Base-by-base conservation (phyloP, 108 stramenopile genomes). In the Ochromonas danica region DNA sequence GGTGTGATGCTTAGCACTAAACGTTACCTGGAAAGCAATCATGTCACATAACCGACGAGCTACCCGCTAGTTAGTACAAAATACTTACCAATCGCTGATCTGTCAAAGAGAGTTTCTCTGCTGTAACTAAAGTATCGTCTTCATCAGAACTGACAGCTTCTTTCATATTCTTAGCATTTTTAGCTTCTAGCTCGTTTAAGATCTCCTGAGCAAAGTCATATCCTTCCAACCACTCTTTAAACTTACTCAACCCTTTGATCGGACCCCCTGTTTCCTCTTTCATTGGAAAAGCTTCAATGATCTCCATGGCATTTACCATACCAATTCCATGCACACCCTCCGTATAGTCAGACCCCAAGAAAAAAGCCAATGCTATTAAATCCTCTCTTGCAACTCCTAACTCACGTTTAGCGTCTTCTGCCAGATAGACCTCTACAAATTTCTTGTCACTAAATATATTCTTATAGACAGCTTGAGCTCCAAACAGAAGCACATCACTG, bases 281-380 rank as follows among this genome's bases (percentile, higher is more conserved):
- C 1, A 87, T 80, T 0, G 87, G 80, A 81, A 96, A 96, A 0
- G 90, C 92, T 43, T 91, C 83, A 0, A 95, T 45, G 39, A 99
- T 89, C 87, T 99, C 99, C 93, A 96, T 96, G 14, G 94, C 96
- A 75, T 98, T 99, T 27, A 99, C 99, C 65, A 97, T 94, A 0
- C 99, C 99, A 0, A 99, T 95, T 2, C 94, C 93, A 60, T 91
- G 90, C 28, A 99, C 92, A n/a, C 97, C 99, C 61, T 94, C 91
- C 17, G 95, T 97, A 81, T 99, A 99, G 79, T 99, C 99, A 43
- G 93, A 91, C 27, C 99, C 99, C 17, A 99, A 81, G 3, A 99
- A 81, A 90, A 98, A 92, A 22, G 99, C 97, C 30, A 97, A 77
- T 0, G 95, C 91, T 14, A 97, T 83, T 39, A 97, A 77, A 27